Conservation (phyloP, 2,329 filamentous ascomycete species). For the Beauveria caledonica region DNA sequence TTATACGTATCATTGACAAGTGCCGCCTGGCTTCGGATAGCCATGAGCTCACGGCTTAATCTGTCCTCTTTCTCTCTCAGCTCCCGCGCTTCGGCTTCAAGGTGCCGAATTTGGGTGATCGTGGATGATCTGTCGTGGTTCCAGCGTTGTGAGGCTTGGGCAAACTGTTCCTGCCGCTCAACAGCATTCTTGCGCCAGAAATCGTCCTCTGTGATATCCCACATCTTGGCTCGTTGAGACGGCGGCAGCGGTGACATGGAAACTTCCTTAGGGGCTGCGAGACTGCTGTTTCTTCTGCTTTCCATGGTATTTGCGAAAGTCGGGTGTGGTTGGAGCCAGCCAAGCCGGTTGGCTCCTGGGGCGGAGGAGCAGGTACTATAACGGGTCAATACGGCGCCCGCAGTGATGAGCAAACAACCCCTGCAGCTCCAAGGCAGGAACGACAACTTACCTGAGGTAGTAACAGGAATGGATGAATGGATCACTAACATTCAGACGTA, state of each 20-base stretch:
- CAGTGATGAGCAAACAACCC: neutral
- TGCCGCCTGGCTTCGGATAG: neutral
- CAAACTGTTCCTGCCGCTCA: conserved; percentile 18
- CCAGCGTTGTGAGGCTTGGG: conserved; percentile 17
- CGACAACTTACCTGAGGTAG: neutral
- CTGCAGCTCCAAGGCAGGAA: neutral
- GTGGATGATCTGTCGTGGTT: neutral
- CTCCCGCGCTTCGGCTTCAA: neutral
- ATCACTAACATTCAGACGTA: neutral
- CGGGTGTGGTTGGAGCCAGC: neutral
- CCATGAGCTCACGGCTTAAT: neutral
- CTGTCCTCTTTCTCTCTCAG: neutral
- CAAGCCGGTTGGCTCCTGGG: neutral
- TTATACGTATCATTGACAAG: neutral
- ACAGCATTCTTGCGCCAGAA: conserved; percentile 25
- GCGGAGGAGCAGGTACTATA: neutral
- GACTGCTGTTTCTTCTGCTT: neutral
- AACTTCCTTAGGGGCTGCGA: neutral
- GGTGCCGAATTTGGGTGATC: neutral
- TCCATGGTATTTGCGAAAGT: neutral
- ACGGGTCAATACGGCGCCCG: neutral
- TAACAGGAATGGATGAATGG: neutral
- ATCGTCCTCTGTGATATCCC: conserved; percentile 28
- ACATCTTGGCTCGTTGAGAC: conserved; percentile 17
- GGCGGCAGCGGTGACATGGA: neutral